Evolutionary conservation across 1,284 basidiomycete species (phyloP), one percentile per base, ranked within the genome.

Genomic region (Ustilago trichophora): DNA sequence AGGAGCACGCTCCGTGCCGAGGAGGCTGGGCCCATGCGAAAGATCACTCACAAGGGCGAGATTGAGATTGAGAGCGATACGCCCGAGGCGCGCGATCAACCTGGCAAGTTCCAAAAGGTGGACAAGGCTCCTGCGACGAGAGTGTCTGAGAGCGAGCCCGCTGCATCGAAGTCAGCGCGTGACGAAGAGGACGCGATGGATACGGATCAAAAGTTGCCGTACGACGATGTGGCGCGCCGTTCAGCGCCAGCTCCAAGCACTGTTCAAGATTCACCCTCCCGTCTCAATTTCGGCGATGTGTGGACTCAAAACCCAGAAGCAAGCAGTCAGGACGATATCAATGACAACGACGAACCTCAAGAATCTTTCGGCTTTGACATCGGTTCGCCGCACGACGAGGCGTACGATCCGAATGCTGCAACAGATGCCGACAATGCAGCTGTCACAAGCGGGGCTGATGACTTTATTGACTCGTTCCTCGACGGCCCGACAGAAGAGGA

Each of bases 11-110:
- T 80, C 19, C 62, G 60, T 16, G 50, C 77, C 34, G 69, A 77
- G 21, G 53, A 53, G 19, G 68, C 45, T 10, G 74, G 72, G 2
- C 75, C 76, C 4, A 40, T 75, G 37, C 68, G 78, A 45, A 81
- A 81, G 62, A 75, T 81, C 41, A 81, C 78, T n/a, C 79, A 81
- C 65, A 81, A 81, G 51, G 79, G 79, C 49, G 79, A 81, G 64
- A 62, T 78, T 26, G 76, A 80, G 57, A 75, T 81, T 44, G 78
- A 81, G 47, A 66, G 56, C 43, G 77, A 78, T 31, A 35, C 53
- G 3, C 31, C 44, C 18, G 31, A 26, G 6, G 25, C 43, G 22
- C 53, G 52, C 21, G 67, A 73, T 24, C 54, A 62, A 37, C 34
- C 45, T 18, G 43, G 47, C 42, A 62, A 60, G 32, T 62, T 56